These are phyloP conservation scores for Talaromyces amestolkiae DNA, from an alignment of 2,329 filamentous ascomycete genomes.

Conservation along the genomic window DNA sequence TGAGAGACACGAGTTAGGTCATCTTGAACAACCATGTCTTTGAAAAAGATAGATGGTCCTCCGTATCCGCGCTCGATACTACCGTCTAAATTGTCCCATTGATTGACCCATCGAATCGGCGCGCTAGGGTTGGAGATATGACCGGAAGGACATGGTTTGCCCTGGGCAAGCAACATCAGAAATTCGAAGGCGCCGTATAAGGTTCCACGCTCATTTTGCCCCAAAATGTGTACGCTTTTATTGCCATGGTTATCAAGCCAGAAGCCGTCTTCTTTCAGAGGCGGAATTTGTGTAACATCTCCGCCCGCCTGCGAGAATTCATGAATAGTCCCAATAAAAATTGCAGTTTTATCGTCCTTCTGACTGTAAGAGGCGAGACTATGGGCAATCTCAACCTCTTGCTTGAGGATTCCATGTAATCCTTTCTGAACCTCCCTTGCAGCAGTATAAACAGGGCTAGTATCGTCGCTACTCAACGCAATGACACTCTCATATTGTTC, in stretches of 20 bases:
- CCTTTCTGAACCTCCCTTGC: constrained; percentile 59
- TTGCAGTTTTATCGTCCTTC: constrained; percentile 24
- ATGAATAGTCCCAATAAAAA: constrained; percentile 34
- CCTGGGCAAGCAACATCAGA: constrained; percentile 62
- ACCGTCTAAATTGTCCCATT: constrained; percentile 70
- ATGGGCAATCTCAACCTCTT: constrained; percentile 39
- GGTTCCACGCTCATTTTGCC: constrained; percentile 64
- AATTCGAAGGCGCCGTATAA: constrained; percentile 70
- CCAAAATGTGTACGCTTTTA: constrained; percentile 56
- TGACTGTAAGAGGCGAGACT: constrained; percentile 10
- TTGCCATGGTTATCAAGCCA: constrained; percentile 53
- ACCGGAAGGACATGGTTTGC: constrained; percentile 50
- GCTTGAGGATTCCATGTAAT: constrained; percentile 57
- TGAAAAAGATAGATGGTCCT: constrained; percentile 67
- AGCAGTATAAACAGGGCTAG: constrained; percentile 59
- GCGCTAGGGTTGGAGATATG: constrained; percentile 57
- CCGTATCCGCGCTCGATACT: constrained; percentile 68
- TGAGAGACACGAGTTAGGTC: constrained; percentile 60
- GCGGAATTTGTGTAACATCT: constrained; percentile 22
- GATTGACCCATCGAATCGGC: constrained; percentile 67
- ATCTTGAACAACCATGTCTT: constrained; percentile 53
- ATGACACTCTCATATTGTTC: constrained; percentile 51
- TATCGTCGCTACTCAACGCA: constrained; percentile 53
- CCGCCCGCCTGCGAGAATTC: constrained; percentile 30
- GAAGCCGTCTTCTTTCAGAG: constrained; percentile 51